phyloP scores from a whole-genome alignment of 495 filamentous ascomycete genomes.

The Penicillium cosmopolitanum region DNA sequence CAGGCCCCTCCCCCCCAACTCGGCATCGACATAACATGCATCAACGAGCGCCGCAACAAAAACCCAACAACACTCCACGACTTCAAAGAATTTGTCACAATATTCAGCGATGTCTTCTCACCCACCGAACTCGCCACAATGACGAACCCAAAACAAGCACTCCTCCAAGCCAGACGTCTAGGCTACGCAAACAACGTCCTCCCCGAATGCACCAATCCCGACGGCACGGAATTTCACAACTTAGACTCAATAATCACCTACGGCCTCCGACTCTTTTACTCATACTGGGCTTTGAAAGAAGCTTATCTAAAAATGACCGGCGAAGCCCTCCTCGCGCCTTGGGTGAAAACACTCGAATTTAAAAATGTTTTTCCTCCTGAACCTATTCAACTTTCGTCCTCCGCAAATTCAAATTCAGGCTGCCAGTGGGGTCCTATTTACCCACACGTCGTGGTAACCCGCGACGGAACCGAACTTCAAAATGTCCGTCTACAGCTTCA shows the following conservation, averaged over 20 bases:
- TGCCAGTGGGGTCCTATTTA: constrained; percentile 54
- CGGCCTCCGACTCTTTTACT: constrained; percentile 78
- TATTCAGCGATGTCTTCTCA: constrained; percentile 80
- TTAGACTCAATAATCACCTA: constrained; percentile 50
- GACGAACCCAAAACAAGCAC: constrained; percentile 44
- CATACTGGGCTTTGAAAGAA: constrained; percentile 87
- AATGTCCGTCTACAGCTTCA: constrained; percentile 64
- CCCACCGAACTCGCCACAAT: constrained; percentile 59
- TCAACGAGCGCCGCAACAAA: constrained; percentile 64
- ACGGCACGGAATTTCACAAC: constrained; percentile 30
- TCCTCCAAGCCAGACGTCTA: constrained; percentile 32
- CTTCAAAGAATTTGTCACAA: constrained; percentile 71
- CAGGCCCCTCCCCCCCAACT: constrained; percentile 37
- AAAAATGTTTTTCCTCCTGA: constrained; percentile 61
- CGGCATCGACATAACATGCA: constrained; percentile 76
- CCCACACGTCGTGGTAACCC: constrained; percentile 53
- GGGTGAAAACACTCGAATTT: constrained; percentile 74
- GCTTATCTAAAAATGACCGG: constrained; percentile 94
- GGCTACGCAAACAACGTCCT: constrained; percentile 15
- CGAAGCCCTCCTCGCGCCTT: constrained; percentile 79
- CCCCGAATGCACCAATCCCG: constrained; percentile 29
- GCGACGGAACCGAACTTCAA: constrained; percentile 49
- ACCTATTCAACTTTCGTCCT: constrained; percentile 12
- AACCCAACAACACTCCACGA: constrained; percentile 48
- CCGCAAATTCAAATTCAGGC: neutral